Base-by-base conservation (phyloP, 768 basidiomycete species). In the Glaciozyma antarctica region DNA sequence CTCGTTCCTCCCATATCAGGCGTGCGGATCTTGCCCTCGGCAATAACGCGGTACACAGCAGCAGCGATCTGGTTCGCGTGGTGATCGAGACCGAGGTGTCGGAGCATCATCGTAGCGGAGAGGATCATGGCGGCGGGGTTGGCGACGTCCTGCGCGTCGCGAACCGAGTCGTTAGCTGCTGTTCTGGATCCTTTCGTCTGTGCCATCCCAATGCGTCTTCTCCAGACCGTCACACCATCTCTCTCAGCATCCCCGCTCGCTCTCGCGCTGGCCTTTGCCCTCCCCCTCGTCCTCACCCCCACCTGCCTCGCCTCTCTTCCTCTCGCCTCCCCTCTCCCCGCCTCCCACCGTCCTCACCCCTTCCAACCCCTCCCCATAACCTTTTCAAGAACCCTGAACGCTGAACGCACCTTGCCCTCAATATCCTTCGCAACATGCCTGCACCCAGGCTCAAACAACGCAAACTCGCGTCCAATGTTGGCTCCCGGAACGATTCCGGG, bases 381-480 rank as follows among this genome's bases (percentile, higher is more conserved):
- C 34, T 2, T 13, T 41, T 15, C 38, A 10, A 5, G 10, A 34
- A 5, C 38, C 38, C 38, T 15, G 38, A 41, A 41, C 5, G 10
- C 8, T 15, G 13, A 41, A 41, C 38, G 38, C 10, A 41, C 38
- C 12, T 77, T 76, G 56, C 75, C 69, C 66, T 62, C 52, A 28
- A 75, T 73, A 63, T 73, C 72, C 65, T 72, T 71, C 6, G 73
- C 73, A 44, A 76, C 76, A 72, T 78, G 77, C 78, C 94, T 86
- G 79, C 95, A 98, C 75, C 95, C 95, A 43, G 95, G 95, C 78
- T 99, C 95, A 76, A 99, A 99, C 61, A 99, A 82, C 30, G 95
- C 95, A 76, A 90, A 98, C 78, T 98, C 90, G 62, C 90, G 83
- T 74, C 95, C 95, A 73, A 99, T 87, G 77, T 98, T 98, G 81